phyloP scores from a whole-genome alignment of 2,329 filamentous ascomycete genomes.

The Beauveria brongniartii region DNA sequence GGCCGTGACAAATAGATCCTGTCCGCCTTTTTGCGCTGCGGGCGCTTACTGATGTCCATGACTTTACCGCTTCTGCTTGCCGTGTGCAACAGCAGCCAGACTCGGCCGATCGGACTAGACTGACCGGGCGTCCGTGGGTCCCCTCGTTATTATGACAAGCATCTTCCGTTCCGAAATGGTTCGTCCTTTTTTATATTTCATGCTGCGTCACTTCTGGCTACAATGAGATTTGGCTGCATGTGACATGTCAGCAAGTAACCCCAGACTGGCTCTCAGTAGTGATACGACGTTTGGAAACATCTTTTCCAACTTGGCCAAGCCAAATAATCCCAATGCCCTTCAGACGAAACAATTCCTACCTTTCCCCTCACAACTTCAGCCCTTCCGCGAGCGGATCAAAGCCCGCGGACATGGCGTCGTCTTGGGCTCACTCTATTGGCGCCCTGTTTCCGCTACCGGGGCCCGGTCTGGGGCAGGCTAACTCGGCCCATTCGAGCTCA shows the following conservation, averaged over 20 bases:
- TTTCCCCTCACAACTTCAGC: not conserved
- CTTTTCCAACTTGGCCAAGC: too few species aligned
- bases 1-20: too few species aligned
- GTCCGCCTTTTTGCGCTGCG: too few species aligned
- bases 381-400: not conserved
- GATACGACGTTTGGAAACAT: not conserved
- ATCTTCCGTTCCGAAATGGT: too few species aligned
- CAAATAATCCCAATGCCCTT: not conserved
- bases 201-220: too few species aligned
- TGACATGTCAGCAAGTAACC: too few species aligned
- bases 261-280: not conserved
- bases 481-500: not conserved
- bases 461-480: not conserved
- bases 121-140: not conserved
- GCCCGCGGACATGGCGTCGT: slow-evolving; percentile 9
- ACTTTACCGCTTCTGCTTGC: too few species aligned
- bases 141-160: not conserved
- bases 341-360: not conserved
- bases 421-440: not conserved
- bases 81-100: not conserved
- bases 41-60: too few species aligned
- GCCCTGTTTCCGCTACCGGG: not conserved
- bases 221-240: too few species aligned
- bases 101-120: slow-evolving; percentile 7
- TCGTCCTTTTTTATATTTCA: too few species aligned